Evolutionary conservation across 306 rosid genomes (phyloP).

Genomic region (Argentina anserina): DNA sequence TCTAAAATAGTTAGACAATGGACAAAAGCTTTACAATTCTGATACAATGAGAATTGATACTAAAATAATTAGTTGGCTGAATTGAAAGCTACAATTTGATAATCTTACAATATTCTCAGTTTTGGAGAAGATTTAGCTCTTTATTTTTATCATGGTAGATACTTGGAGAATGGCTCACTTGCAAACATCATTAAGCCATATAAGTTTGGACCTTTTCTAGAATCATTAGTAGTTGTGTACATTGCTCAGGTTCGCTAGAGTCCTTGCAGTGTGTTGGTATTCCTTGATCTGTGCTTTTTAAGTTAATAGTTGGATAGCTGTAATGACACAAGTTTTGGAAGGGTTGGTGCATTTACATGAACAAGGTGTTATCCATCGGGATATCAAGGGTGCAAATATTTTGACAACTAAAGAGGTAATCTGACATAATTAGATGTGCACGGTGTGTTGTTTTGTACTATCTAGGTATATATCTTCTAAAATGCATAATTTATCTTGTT

Average conservation of each 20-base stretch:
- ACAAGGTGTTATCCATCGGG: constrained; percentile 98
- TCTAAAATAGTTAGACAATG: too few relatives aligned
- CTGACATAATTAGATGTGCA: not conserved
- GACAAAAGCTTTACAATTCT: too few relatives aligned
- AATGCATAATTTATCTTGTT: constrained; percentile 17
- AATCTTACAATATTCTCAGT: too few relatives aligned
- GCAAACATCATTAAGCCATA: constrained; percentile 99
- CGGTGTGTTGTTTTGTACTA: not conserved
- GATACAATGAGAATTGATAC: too few relatives aligned
- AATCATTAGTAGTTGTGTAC: constrained; percentile 91
- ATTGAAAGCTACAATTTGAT: too few relatives aligned
- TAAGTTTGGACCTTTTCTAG: constrained; percentile 98
- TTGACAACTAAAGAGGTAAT: constrained; percentile 94
- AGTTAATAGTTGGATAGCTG: constrained; percentile 8
- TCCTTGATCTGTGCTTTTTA: constrained; percentile 6
- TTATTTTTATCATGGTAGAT: constrained; percentile 44
- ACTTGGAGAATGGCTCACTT: constrained; percentile 96
- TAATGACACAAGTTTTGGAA: constrained; percentile 78
- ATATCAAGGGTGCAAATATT: constrained; percentile 98
- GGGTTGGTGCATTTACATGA: constrained; percentile 98
- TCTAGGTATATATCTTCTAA: not conserved
- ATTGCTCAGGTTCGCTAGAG: constrained; percentile 76
- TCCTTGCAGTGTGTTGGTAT: constrained; percentile 19
- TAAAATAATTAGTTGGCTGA: too few relatives aligned
- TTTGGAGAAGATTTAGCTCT: constrained; percentile 15